Evolutionary conservation across 2,329 filamentous ascomycete genomes (phyloP).

Genomic region (Phialophora chinensis): DNA sequence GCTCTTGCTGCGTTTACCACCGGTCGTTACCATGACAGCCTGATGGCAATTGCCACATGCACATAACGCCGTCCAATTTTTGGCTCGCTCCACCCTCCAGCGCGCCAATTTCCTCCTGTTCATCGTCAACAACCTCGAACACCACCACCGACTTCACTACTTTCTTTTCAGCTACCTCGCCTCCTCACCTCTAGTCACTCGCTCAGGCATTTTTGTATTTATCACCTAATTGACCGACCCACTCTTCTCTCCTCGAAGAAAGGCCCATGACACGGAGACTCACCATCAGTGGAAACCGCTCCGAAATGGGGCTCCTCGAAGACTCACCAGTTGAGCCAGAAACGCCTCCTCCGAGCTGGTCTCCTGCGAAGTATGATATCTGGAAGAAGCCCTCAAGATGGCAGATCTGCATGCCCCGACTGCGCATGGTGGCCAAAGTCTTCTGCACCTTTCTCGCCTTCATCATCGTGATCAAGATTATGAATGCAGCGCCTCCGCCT

Average conservation of each 20-base stretch:
- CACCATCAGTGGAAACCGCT: conserved; percentile 38
- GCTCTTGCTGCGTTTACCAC: conserved; percentile 3
- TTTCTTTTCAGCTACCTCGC: conserved; percentile 4
- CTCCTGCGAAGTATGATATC: conserved; percentile 38
- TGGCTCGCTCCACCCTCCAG: conserved; percentile 13
- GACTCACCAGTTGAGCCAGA: conserved; percentile 35
- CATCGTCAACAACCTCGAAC: conserved; percentile 12
- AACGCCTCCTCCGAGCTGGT: conserved; percentile 38
- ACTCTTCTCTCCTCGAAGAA: not conserved
- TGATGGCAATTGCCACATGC: conserved; percentile 20
- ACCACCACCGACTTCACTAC: conserved; percentile 9
- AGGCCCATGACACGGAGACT: conserved; percentile 37
- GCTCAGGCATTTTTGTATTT: conserved; percentile 15
- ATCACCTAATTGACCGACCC: not conserved
- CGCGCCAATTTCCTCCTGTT: conserved; percentile 23
- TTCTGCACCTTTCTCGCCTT: conserved; percentile 30
- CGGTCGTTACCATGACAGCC: conserved; percentile 19
- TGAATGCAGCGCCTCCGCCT: conserved; percentile 31
- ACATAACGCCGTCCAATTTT: conserved; percentile 23
- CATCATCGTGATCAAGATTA: conserved; percentile 34
- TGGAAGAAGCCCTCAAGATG: conserved; percentile 41
- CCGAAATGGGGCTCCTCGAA: conserved; percentile 39
- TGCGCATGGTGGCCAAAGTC: conserved; percentile 37
- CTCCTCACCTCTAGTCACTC: conserved; percentile 32
- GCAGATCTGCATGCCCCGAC: conserved; percentile 40